Conservation (phyloP, 2,329 filamentous ascomycete genomes). For the Colletotrichum chlorophyti region DNA sequence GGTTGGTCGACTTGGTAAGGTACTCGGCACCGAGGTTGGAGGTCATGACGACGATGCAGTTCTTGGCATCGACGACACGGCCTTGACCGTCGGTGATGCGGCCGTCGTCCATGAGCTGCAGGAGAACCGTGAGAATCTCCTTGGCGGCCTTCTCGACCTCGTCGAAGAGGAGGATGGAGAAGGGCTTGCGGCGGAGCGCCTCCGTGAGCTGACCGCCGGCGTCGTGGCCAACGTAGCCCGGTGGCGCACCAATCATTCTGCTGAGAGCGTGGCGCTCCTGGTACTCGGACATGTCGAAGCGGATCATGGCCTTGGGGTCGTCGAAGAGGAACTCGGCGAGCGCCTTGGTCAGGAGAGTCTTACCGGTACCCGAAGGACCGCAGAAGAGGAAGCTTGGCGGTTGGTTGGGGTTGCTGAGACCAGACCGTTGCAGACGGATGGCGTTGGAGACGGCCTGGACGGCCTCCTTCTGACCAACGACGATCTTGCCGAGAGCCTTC, state of each 20-base stretch:
- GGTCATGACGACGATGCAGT: conserved; percentile 99
- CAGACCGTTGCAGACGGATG: conserved; percentile 92
- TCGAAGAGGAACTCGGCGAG: conserved; percentile 98
- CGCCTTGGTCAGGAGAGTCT: conserved; percentile 95
- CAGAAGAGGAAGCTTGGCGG: conserved; percentile 99
- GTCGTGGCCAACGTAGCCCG: conserved; percentile 96
- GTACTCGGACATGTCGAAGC: conserved; percentile 99
- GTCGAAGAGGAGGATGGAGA: conserved; percentile 97
- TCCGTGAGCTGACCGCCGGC: conserved; percentile 96
- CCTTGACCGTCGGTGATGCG: conserved; percentile 98
- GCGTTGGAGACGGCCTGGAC: conserved; percentile 93
- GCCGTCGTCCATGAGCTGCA: conserved; percentile 99
- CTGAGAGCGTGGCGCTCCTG: conserved; percentile 95
- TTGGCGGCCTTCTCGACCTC: conserved; percentile 99
- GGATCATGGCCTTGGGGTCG: conserved; percentile 95
- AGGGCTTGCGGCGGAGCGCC: conserved; percentile 89
- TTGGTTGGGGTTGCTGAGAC: conserved; percentile 93
- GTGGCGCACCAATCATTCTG: conserved; percentile 96
- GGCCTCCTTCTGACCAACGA: conserved; percentile 94
- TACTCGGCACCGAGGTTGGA: conserved; percentile 96
- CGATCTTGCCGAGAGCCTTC: conserved; percentile 79
- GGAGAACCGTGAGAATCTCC: conserved; percentile 92
- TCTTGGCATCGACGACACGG: conserved; percentile 90
- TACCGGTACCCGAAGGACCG: conserved; percentile 96
- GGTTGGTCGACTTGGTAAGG: conserved; percentile 78